Evolutionary conservation across 768 basidiomycete genomes (phyloP), one percentile per base, ranked within the genome.

Genomic region (Tulasnella sp.): DNA sequence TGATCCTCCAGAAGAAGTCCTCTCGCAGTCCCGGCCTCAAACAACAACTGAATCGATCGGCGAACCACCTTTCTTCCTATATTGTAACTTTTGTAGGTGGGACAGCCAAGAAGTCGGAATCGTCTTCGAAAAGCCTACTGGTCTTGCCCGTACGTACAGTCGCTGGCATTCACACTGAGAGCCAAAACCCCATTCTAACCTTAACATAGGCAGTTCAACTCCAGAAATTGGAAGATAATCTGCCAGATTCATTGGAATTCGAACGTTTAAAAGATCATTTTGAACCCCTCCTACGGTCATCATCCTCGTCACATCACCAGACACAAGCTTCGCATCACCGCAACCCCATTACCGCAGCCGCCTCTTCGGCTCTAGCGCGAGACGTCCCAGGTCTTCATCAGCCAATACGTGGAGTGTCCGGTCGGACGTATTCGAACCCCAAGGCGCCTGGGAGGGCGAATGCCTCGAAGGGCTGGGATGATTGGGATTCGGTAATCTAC

Each of bases 181-280:
- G 16, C 32, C 39, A 32, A n/a, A n/a, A 2, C 70, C 39, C n/a
- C 11, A 26, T 78, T 35, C 20, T 44, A 35, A 67, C 26, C 11
- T 37, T 29, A 18, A 15, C 39, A 76, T 44, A 77, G 29, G 26
- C 79, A 98, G 96, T 92, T 26, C 97, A 98, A 83, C 86, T 98
- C 37, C 96, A 98, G 83, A 95, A 92, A 84, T 89, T 88, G 78
- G 93, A 97, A 87, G 94, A 96, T 81, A 91, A 91, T 32, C 91
- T 92, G 0, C 90, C 92, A 13, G 95, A 94, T 78, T 89, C 90
- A 15, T 85, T 95, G 80, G 96, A 98, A 84, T 96, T 98, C 82
- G 98, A 99, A 81, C 90, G 92, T 79, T 84, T 99, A 81, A 97
- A 97, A 85, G 95, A 98, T 82, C 96, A 99, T 84, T 96, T 98